These are phyloP conservation scores for Dioscorea dumetorum DNA, from an alignment of 106 monocot genomes.

Conservation along the genomic window DNA sequence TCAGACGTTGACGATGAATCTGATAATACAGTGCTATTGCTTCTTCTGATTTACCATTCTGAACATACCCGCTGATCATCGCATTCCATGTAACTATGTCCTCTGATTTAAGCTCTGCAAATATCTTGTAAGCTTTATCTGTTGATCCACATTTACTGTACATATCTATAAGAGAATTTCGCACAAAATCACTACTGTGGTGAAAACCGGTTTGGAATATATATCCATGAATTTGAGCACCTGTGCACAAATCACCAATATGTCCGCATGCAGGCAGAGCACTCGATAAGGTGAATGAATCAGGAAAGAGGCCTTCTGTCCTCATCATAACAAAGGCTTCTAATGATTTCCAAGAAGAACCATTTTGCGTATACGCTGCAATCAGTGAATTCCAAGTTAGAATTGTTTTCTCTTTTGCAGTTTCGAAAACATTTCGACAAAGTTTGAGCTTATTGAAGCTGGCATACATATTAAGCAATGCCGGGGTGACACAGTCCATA, in stretches of 20 bases:
- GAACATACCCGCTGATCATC: slow-evolving; percentile 16
- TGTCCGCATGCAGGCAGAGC: slow-evolving; percentile 11
- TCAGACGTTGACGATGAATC: slow-evolving; percentile 2
- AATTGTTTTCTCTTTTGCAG: slow-evolving; percentile 5
- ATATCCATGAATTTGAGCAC: slow-evolving; percentile 11
- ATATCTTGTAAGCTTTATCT: slow-evolving; percentile 11
- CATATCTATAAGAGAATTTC: slow-evolving; percentile 25
- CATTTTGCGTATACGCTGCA: slow-evolving; percentile 11
- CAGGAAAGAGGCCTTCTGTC: slow-evolving; percentile 7
- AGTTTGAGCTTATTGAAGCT: slow-evolving; percentile 3
- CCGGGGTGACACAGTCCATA: background rate
- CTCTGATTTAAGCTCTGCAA: slow-evolving; percentile 1
- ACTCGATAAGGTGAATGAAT: slow-evolving; percentile 8
- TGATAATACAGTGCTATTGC: slow-evolving; percentile 12
- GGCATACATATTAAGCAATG: slow-evolving; percentile 9
- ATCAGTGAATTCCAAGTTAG: slow-evolving; percentile 8
- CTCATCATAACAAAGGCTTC: background rate
- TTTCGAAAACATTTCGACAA: slow-evolving; percentile 10
- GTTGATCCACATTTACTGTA: slow-evolving; percentile 19
- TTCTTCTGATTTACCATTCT: slow-evolving; percentile 9
- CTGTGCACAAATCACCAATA: background rate
- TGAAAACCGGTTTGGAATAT: background rate
- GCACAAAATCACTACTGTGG: slow-evolving; percentile 9
- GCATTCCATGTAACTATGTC: slow-evolving; percentile 16
- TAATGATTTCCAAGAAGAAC: slow-evolving; percentile 2